Base-by-base conservation (phyloP, 345 rosid species). In the Citrus australasica region DNA sequence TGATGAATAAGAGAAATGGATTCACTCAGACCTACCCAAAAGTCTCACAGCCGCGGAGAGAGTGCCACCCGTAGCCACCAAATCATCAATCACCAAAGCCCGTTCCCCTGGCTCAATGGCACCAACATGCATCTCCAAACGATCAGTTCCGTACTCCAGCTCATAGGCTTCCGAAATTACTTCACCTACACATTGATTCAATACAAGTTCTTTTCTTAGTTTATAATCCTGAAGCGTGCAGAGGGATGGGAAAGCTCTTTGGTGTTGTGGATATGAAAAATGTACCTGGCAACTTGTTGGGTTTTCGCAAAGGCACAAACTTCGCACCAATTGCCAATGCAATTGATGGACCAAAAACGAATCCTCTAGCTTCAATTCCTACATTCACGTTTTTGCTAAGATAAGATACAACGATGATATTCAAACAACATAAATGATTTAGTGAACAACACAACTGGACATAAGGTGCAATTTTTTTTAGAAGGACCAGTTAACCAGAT, bases 291-390 rank as follows among this genome's bases (percentile, higher is more conserved):
- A 95, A 80, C 79, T 93, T 93, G 68, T 85, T 85, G 37, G 97
- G 98, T 86, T 95, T 95, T 65, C 99, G 83, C 63, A 95, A 73
- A 61, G 98, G 98, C 48, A 93, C 85, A 80, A 95, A 95, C 88
- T 93, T 95, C 28, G 99, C 99, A 61, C 96, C 97, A 67, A 95
- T 91, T 46, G 98, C 99, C 60, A 95, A 83, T 74, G 99, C 99
- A 66, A 95, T 86, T 17, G 99, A 66, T 48, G 98, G 90, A 37
- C 98, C 99, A 81, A 95, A 95, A 87, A 95, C 88, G 90, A 95
- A 95, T 17, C 98, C 98, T 82, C 97, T 90, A 14, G 99, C 98
- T 86, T 93, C 98, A 62, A 91, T 91, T 65, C 97, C 97, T 93
- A 32, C 80, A 82, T 33, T 25, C 25, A 58, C 38, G 46, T 65